phyloP scores from a whole-genome alignment of 345 rosid genomes.

The Cardamine resedifolia region DNA sequence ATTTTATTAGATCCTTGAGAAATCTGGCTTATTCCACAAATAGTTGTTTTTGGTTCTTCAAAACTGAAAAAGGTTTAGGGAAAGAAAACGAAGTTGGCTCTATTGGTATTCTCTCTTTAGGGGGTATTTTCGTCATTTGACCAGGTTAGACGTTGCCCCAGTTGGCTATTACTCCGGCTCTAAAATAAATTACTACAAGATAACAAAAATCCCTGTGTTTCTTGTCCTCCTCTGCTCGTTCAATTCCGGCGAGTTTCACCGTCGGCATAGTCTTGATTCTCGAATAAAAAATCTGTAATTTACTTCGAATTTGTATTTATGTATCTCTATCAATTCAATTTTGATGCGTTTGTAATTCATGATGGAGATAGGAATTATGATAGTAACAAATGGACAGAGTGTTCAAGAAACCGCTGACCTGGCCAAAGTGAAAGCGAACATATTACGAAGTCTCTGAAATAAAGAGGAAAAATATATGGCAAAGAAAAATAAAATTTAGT shows the following conservation, averaged over 20 bases:
- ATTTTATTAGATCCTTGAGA: background rate
- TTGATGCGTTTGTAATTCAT: background rate
- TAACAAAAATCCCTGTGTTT: background rate
- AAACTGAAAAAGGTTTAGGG: background rate
- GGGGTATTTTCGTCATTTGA: constrained; percentile 24
- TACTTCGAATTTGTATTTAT: background rate
- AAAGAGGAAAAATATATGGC: background rate
- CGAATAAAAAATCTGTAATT: background rate
- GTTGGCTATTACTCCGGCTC: background rate
- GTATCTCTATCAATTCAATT: background rate
- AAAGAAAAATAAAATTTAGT: background rate
- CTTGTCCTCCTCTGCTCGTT: background rate
- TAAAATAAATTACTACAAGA: background rate
- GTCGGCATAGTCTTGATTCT: background rate
- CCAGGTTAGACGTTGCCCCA: background rate
- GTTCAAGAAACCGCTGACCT: constrained; percentile 19
- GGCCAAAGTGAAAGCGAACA: constrained; percentile 4
- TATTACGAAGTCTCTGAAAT: background rate
- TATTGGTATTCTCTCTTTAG: background rate
- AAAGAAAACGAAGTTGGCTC: background rate
- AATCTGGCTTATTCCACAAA: background rate
- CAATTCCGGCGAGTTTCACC: constrained; percentile 1
- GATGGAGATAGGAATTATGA: background rate
- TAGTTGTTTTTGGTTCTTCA: background rate
- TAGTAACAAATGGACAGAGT: background rate